Conservation (phyloP, 768 basidiomycete species). For the Russula earlei region DNA sequence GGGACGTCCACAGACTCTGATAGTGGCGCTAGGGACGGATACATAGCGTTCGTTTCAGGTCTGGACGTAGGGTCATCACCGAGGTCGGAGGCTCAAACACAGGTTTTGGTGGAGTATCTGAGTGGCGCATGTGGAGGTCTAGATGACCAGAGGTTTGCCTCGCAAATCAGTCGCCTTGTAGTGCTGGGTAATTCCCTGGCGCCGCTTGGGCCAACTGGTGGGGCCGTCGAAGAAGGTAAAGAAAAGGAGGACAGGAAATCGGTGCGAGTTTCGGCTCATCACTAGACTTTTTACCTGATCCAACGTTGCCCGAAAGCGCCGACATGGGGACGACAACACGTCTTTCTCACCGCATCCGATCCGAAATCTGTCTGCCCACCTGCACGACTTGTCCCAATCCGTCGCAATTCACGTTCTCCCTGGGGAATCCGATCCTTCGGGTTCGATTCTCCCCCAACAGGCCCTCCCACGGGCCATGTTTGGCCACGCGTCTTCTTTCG, state of each 20-base stretch:
- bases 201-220: conserved; percentile 32
- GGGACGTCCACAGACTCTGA: background rate
- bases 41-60: conserved; percentile 82
- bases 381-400: conserved; percentile 65
- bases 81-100: conserved; percentile 60
- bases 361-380: conserved; percentile 52
- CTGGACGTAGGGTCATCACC: conserved; percentile 63
- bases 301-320: conserved; percentile 38
- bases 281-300: background rate
- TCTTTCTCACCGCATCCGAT: conserved; percentile 72
- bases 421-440: conserved; percentile 81
- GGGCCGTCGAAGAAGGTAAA: conserved; percentile 26
- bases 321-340: conserved; percentile 52
- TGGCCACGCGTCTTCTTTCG: conserved; percentile 45
- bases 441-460: conserved; percentile 87
- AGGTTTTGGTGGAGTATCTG: conserved; percentile 87
- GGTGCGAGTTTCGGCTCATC: conserved; percentile 32
- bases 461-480: conserved; percentile 90
- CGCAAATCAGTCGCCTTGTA: conserved; percentile 75
- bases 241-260: conserved; percentile 40
- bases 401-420: conserved; percentile 86
- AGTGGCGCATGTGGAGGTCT: conserved; percentile 71
- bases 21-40: conserved; percentile 36
- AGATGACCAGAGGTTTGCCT: conserved; percentile 52
- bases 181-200: conserved; percentile 85